Base-by-base conservation (phyloP, 78 protist genomes). In the Acrasis kona region DNA sequence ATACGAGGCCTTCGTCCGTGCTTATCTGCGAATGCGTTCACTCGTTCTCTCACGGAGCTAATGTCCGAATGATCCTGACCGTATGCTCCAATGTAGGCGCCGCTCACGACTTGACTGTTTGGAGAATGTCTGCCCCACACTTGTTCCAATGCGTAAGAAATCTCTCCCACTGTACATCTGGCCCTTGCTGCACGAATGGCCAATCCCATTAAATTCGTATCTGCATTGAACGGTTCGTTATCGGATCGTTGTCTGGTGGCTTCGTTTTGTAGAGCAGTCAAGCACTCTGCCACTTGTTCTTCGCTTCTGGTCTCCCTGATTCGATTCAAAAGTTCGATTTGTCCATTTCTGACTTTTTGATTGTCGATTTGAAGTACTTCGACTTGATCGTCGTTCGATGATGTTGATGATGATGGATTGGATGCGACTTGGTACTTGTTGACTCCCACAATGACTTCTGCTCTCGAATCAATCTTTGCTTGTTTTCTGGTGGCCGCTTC, bases 111-210 rank as follows among this genome's bases (percentile, higher is more conserved):
- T 30, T 73, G 73, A 29, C 38, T 67, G 30, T 27, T 31, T 5
- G 89, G 77, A 19, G 10, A 27, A 65, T 82, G 86, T 38, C 90
- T 74, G 27, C 86, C 86, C 34, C 8, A 89, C 3, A 77, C 83
- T 2, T 27, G 34, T 69, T 93, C 97, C n/a, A 96, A 12, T 5
- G 98, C 96, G 3, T 39, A 39, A 8, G 93, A 78, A 57, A 96
- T 96, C 74, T 96, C 99, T 38, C 99, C 99, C 1, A 96, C 95
- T 0, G 98, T 93, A 31, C 83, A 65, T 12, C 97, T 85, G 4
- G 66, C 93, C 27, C 92, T 87, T 5, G 96, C 92, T 0, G 96
- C 96, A 35, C 91, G 78, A 57, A 91, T 70, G 4, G 96, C 34
- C 0, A 90, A 68, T 2, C 32, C 84, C 39, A 92, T 67, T 12